A percentile compares a stretch with the other conserved stretches of the same genome.
These are phyloP conservation scores for Trametes gibbosa DNA, from an alignment of 768 basidiomycete species.

Conservation along the genomic window DNA sequence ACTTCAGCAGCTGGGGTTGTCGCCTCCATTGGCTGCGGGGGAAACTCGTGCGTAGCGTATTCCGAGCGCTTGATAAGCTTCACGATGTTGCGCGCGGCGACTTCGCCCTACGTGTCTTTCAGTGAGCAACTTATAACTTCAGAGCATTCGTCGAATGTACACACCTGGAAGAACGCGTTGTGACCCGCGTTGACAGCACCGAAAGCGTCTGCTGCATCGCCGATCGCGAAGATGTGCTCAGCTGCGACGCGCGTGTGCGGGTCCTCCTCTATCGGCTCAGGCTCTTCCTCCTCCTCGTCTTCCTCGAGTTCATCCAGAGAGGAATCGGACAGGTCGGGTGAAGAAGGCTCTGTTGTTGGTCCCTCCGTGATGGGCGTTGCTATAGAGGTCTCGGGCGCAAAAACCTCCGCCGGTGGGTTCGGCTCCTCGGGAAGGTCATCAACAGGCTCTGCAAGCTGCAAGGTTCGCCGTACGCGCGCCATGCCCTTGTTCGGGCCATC, in stretches of 20 bases:
- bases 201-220: constrained; percentile 63
- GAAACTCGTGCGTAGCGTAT: background rate
- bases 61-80: constrained; percentile 37
- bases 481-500: constrained; percentile 40
- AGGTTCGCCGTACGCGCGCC: constrained; percentile 46
- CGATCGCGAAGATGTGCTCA: constrained; percentile 57
- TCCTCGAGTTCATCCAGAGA: background rate
- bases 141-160: background rate
- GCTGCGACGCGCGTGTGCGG: constrained; percentile 35
- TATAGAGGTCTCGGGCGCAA: background rate
- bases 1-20: no score
- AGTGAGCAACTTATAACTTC: background rate
- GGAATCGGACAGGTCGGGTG: background rate
- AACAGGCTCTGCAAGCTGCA: constrained; percentile 44
- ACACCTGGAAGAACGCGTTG: constrained; percentile 50
- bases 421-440: background rate
- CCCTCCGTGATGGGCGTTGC: background rate
- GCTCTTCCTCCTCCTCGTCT: constrained; percentile 16
- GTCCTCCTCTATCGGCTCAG: constrained; percentile 16
- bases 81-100: constrained; percentile 56
- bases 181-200: constrained; percentile 62
- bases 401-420: background rate
- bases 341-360: background rate
- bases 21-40: no score
- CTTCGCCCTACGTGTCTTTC: constrained; percentile 34